Percentiles rank a stretch among this genome's conserved stretches.
Conservation (phyloP, 2,329 filamentous ascomycete species). For the Hypomyces perniciosus region DNA sequence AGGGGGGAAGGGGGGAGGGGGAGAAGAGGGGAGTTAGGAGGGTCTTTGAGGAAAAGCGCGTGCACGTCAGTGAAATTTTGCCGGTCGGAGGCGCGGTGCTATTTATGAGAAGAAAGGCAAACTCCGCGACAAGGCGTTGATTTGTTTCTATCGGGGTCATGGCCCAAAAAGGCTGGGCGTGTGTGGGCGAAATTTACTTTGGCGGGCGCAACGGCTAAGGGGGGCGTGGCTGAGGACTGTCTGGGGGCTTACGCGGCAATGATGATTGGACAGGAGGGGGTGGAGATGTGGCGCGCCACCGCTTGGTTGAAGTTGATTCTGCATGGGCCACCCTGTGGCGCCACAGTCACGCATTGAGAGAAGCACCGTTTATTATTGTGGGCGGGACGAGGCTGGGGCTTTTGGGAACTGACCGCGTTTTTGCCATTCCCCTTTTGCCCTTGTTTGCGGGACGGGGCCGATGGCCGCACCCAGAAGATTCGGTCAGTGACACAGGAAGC, state of each 20-base stretch:
- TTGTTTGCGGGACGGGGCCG: neutral
- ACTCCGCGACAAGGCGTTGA: conserved; percentile 28
- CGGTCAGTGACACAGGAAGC: too few species aligned
- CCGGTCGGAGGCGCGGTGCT: conserved; percentile 40
- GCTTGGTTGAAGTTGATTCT: neutral
- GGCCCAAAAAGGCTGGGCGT: conserved; percentile 19
- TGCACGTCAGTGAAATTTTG: conserved; percentile 40
- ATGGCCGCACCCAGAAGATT: too few species aligned
- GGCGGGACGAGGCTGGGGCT: conserved; percentile 5
- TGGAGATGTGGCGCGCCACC: conserved; percentile 1
- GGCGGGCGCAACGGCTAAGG: conserved; percentile 15
- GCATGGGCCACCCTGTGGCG: conserved; percentile 8
- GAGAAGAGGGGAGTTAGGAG: conserved; percentile 23
- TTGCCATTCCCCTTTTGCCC: neutral
- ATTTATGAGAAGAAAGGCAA: conserved; percentile 39
- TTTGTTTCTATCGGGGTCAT: conserved; percentile 34
- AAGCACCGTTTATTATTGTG: conserved; percentile 3
- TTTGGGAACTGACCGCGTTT: conserved; percentile 9
- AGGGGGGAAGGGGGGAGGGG: conserved; percentile 17
- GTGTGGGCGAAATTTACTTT: conserved; percentile 27
- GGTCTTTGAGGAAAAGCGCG: conserved; percentile 40
- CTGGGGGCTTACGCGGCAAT: neutral
- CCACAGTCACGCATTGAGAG: neutral
- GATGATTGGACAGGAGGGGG: conserved; percentile 2
- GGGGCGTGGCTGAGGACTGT: conserved; percentile 13